These are phyloP conservation scores for Anthoceros angustus DNA, from an alignment of 225 moss, liverwort and hornwort genomes.

Conservation along the genomic window DNA sequence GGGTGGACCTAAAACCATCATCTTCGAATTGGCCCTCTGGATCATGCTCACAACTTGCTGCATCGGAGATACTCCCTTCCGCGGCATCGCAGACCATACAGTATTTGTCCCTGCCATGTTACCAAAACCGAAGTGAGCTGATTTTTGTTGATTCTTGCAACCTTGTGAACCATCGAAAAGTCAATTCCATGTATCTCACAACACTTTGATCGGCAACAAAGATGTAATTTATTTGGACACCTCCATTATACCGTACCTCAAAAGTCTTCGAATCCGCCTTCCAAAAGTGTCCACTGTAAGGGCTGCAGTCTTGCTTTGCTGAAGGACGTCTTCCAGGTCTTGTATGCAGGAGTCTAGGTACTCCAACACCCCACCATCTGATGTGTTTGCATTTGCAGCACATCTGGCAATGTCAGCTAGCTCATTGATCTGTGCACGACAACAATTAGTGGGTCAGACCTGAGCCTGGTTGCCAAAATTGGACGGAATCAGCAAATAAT, in stretches of 20 bases:
- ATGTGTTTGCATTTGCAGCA: constrained; percentile 51
- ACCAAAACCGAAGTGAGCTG: not conserved
- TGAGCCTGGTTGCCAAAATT: not conserved
- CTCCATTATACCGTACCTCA: constrained; percentile 32
- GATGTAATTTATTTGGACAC: not conserved
- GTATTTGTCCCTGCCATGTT: constrained; percentile 67
- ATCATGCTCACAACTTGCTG: constrained; percentile 22
- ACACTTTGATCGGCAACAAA: not conserved
- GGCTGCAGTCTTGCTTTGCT: constrained; percentile 76
- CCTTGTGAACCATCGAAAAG: not conserved
- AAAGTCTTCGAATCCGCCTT: constrained; percentile 79
- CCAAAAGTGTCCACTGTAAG: constrained; percentile 92
- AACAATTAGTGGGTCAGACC: not conserved
- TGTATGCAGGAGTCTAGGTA: constrained; percentile 70
- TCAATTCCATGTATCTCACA: too few species aligned
- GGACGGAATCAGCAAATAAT: constrained; percentile 3
- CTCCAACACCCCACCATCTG: constrained; percentile 38
- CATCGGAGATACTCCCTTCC: constrained; percentile 49
- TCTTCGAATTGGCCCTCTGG: constrained; percentile 48
- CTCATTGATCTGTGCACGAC: constrained; percentile 58
- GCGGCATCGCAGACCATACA: constrained; percentile 46
- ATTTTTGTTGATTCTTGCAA: not conserved
- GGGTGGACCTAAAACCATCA: constrained; percentile 65
- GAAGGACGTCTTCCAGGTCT: constrained; percentile 74
- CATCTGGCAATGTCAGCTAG: constrained; percentile 75